Base-by-base conservation (phyloP, 1,284 basidiomycete genomes). In the Cystobasidiaceae sp. region DNA sequence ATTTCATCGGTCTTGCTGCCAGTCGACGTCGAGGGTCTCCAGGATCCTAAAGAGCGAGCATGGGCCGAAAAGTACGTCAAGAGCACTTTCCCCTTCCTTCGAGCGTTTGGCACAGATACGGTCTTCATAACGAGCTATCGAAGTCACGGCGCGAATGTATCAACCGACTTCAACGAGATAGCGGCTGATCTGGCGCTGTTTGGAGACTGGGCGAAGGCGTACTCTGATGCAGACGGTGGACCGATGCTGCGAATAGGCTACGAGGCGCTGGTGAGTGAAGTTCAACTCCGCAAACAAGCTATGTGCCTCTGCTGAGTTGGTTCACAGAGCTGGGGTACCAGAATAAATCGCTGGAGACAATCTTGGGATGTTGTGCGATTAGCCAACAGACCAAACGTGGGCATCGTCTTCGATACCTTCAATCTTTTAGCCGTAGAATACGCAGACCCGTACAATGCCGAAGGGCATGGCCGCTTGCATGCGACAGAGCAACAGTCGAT, bases 321-420 rank as follows among this genome's bases (percentile, higher is more conserved):
- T n/a, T 39, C 37, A 11, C 49, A 54, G 62, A 46, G 34, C 27
- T 68, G 67, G 67, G 46, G 51, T 25, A 66, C 55, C 5, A 13
- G 8, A n/a, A 49, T 49, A 19, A 43, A 37, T 21, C 45, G 25
- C 8, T 68, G 63, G 63, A 48, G 66, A 19, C 32, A 61, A 5
- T 6, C 21, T 4, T 67, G 56, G 64, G 27, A 45, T 4, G 51
- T 66, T 19, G 64, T 61, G 15, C 37, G 48, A 23, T 19, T 8
- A 17, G 64, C 62, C 15, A 54, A 68, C n/a, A 30, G 64, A 27
- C 67, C 67, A 9, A 68, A 68, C n/a, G 37, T 68, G 7, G 67
- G 67, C 25, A 13, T 59, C 45, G 44, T 48, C 19, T 55, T 68
- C 39, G 67, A 68, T 33, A 50, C 67, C 4, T 68, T 68, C 56